These are phyloP conservation scores for Sclerotinia minor DNA, from an alignment of 2,329 filamentous ascomycete species.

Conservation along the genomic window DNA sequence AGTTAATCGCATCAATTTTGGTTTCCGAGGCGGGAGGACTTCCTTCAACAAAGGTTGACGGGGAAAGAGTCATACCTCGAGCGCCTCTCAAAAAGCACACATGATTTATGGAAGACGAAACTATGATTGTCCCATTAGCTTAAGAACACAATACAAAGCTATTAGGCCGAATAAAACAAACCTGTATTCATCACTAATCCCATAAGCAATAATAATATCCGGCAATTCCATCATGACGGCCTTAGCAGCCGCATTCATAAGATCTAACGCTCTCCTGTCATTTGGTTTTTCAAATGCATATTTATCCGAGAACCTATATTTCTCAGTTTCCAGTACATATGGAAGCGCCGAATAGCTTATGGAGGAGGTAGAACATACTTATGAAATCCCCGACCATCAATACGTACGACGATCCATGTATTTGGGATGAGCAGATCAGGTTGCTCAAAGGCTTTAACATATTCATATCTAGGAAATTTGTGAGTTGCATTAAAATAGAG, in stretches of 20 bases:
- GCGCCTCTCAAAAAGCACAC: slow-evolving; percentile 80
- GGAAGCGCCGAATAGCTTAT: not conserved
- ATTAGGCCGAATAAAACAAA: slow-evolving; percentile 40
- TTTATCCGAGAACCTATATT: slow-evolving; percentile 70
- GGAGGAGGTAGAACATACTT: slow-evolving; percentile 58
- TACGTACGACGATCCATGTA: slow-evolving; percentile 92
- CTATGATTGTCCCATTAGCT: slow-evolving; percentile 47
- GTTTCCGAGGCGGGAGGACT: not conserved
- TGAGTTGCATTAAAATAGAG: not conserved
- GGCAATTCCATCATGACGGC: slow-evolving; percentile 80
- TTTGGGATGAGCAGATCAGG: slow-evolving; percentile 78
- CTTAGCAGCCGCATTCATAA: slow-evolving; percentile 93
- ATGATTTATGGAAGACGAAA: slow-evolving; percentile 85
- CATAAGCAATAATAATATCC: slow-evolving; percentile 86
- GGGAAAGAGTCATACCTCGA: slow-evolving; percentile 57
- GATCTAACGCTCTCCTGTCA: slow-evolving; percentile 78
- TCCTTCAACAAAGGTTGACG: not conserved
- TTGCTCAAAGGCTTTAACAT: slow-evolving; percentile 88
- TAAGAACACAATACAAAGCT: slow-evolving; percentile 25
- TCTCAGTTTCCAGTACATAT: not conserved
- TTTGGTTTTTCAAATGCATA: slow-evolving; percentile 92
- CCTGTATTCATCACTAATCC: slow-evolving; percentile 93
- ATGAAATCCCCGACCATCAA: slow-evolving; percentile 93
- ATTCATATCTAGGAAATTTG: slow-evolving; percentile 70
- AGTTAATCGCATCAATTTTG: slow-evolving; percentile 13